Conservation (phyloP, 768 basidiomycete genomes). For the Cytidiella melzeri region DNA sequence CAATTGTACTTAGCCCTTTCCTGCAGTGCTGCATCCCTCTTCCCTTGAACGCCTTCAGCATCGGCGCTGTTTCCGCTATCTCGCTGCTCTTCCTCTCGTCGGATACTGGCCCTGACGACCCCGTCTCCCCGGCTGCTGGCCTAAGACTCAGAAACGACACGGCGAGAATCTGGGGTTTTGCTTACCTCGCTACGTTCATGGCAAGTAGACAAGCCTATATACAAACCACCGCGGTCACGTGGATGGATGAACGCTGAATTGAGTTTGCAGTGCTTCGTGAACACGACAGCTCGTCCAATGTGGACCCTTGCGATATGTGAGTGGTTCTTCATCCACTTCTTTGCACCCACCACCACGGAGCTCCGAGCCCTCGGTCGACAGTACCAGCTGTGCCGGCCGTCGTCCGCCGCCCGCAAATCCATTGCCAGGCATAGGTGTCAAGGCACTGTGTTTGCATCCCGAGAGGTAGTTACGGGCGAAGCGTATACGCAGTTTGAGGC, state of each 20-base stretch:
- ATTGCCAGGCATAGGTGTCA: no score
- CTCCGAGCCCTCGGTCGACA: no score
- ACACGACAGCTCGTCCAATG: not conserved
- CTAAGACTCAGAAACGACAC: not conserved
- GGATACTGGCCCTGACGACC: not conserved
- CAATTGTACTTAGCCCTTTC: no score
- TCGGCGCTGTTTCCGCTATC: not conserved
- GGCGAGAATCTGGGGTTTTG: not conserved
- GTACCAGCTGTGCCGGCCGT: no score
- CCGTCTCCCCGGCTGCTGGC: not conserved
- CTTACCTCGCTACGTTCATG: not conserved
- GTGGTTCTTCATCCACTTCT: not conserved
- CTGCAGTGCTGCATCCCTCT: not conserved
- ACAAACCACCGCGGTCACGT: no score
- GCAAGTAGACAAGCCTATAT: not conserved
- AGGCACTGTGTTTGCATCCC: not conserved
- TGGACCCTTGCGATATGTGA: not conserved
- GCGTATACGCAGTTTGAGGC: no score
- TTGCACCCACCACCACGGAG: no score
- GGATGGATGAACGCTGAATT: no score
- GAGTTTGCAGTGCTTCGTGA: not conserved
- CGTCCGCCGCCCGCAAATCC: no score
- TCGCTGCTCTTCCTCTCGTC: not conserved
- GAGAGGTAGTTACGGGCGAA: no score
- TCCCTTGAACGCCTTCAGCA: not conserved